Evolutionary conservation across 2,329 filamentous ascomycete genomes (phyloP).

Genomic region (Fusarium sp.): DNA sequence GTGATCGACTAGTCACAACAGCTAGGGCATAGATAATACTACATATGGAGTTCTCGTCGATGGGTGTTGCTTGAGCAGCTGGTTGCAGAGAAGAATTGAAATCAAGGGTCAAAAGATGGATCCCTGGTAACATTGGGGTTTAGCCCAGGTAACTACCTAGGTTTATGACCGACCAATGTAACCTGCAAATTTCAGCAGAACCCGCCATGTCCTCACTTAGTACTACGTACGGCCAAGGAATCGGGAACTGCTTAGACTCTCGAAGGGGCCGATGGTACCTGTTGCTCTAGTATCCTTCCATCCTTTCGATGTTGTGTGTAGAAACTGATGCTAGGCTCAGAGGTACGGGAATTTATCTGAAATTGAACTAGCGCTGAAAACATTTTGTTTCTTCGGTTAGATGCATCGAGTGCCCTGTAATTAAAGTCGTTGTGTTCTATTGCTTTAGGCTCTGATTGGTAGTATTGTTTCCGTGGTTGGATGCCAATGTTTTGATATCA

Average conservation of each 20-base stretch:
- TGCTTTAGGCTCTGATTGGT: not conserved
- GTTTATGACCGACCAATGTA: not conserved
- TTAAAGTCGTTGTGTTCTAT: conserved; percentile 19
- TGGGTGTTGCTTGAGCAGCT: not conserved
- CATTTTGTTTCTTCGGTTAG: conserved; percentile 39
- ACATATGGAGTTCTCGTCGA: not conserved
- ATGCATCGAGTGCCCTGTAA: conserved; percentile 30
- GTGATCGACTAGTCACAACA: not conserved
- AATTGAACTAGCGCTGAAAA: conserved; percentile 23
- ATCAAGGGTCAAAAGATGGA: conserved; percentile 11
- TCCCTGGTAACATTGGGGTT: not conserved
- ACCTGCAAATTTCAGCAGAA: not conserved
- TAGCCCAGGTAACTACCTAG: not conserved
- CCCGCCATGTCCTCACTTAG: no score
- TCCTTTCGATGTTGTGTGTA: no score
- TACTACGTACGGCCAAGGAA: no score
- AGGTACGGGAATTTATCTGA: conserved; percentile 15
- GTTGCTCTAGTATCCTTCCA: no score
- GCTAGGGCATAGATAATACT: not conserved
- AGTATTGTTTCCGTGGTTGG: not conserved
- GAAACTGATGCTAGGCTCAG: not conserved
- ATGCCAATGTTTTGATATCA: not conserved
- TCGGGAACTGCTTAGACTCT: no score
- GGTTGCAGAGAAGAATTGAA: not conserved
- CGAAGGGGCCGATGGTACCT: no score